Evolutionary conservation across 441 rosid genomes (phyloP), one percentile per base, ranked within the genome.

Genomic region (Adansonia grandidieri): DNA sequence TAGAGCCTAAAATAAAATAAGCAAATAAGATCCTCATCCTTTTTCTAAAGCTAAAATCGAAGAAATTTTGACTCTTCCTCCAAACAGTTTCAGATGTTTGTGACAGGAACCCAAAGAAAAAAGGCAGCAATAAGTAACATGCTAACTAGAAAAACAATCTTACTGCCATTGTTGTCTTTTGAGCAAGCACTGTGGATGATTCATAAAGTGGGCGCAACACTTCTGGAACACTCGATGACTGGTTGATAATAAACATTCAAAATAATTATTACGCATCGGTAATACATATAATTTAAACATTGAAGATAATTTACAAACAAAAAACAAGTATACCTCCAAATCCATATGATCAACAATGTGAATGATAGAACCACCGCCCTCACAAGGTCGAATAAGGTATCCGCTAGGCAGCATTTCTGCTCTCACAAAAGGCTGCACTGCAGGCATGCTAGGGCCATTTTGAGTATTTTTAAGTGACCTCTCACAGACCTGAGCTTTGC

Each of bases 351-450:
- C 99, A 74, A 95, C 99, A 37, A 93, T 88, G 81, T 94, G 96
- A 80, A 95, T 90, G 44, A 95, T 89, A 2, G 99, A 95, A 75
- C 98, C 99, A 76, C 98, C 97, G 48, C 98, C 98, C 82, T 95
- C 98, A 82, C 99, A 95, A 78, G 99, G 99, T 58, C 99, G 86
- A 60, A 95, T 87, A 80, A 95, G 80, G 88, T 93, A 95, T 47
- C 99, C 99, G 82, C 98, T 93, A 8, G 99, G 94, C 74, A 95
- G 87, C 91, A 95, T 89, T 92, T 95, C 98, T 69, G 96, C 99
- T 90, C 99, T 89, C 76, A 93, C 98, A 85, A 93, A 95, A 86
- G 91, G 91, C 87, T 91, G 96, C 79, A 92, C 97, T 42, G 91
- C 86, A 74, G 98, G 97, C 98, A 95, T 93, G 87, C 89, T 90